Base-by-base conservation (phyloP, 1,284 basidiomycete genomes). In the Cerioporus squamosus region DNA sequence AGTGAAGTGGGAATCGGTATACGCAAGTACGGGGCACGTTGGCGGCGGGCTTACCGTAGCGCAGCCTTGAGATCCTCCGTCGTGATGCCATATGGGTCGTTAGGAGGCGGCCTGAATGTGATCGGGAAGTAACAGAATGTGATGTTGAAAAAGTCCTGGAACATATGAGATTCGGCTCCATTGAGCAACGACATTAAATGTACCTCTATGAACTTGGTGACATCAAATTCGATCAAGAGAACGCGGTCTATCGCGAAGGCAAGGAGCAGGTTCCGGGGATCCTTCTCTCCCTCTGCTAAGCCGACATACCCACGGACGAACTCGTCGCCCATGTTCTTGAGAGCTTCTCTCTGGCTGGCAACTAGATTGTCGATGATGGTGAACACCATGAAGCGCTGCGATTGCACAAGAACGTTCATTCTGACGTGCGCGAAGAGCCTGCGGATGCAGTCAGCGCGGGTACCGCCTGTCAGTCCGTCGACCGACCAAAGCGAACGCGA, bases 101-200 rank as follows among this genome's bases (percentile, higher is more conserved):
- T 91, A 1, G 95, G 92, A 6, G 96, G 95, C 12, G 96, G 95
- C 52, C 92, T 86, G 79, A 98, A 99, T 1, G 95, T 95, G 65
- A 99, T 99, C 1, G 97, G 97, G 75, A 98, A 99, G 75, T 99
- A 99, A 75, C 97, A 99, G 74, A 96, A 99, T 0, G 91, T 93
- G 69, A 98, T 88, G 70, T 99, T 94, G 77, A 97, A 99, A 59
- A 99, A 79, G 57, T 90, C 85, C 94, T 97, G 67, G 40, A 42
- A 42, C n/a, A 4, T 18, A n/a, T 26, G 15, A 9, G 26, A 5
- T 29, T 29, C 5, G 26, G 26, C 26, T 29, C 9, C 6, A 9
- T 6, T 18, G 5, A 18, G 12, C 7, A 42, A 10, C 40, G 18
- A 42, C 20, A 4, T 9, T 2, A 1, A 2, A 42, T 5, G 7